Evolutionary conservation across 176 grass and related monocot genomes (phyloP).

Genomic region (Themeda triandra): DNA sequence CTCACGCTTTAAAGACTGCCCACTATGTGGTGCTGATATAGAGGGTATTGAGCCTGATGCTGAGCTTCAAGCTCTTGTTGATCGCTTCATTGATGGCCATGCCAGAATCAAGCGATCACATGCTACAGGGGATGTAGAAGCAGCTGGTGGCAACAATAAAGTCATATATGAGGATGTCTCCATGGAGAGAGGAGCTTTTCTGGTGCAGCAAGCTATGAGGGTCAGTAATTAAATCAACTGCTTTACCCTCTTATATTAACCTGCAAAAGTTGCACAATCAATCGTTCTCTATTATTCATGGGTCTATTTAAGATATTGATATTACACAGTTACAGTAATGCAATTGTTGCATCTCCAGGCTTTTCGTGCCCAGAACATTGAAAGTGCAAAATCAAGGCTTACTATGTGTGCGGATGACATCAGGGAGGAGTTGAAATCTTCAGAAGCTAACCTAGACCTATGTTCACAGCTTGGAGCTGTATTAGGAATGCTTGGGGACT

Average conservation of each 20-base stretch:
- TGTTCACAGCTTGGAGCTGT: constrained; percentile 93
- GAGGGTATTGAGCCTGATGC: constrained; percentile 74
- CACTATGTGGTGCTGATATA: constrained; percentile 87
- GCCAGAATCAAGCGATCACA: constrained; percentile 85
- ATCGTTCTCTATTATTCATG: neutral
- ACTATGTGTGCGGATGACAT: constrained; percentile 84
- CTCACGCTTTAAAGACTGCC: constrained; percentile 87
- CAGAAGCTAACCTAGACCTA: constrained; percentile 57
- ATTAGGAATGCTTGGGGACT: constrained; percentile 94
- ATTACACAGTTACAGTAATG: neutral
- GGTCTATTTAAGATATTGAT: neutral
- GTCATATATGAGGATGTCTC: constrained; percentile 98
- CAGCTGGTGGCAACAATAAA: constrained; percentile 44
- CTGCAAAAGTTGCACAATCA: neutral
- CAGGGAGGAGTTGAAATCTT: constrained; percentile 70
- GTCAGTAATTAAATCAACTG: constrained; percentile 37
- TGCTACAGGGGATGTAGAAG: constrained; percentile 36
- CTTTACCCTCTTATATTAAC: neutral
- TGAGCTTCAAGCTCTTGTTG: constrained; percentile 75
- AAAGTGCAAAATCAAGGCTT: constrained; percentile 89
- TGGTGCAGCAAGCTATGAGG: constrained; percentile 99
- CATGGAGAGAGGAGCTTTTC: constrained; percentile 92
- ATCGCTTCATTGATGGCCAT: constrained; percentile 92
- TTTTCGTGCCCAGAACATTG: constrained; percentile 74
- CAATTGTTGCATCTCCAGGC: constrained; percentile 44